A percentile compares a stretch with the other conserved stretches of the same genome.
Evolutionary conservation across 2,329 filamentous ascomycete species (phyloP).

Genomic region (Annulohypoxylon truncatum): DNA sequence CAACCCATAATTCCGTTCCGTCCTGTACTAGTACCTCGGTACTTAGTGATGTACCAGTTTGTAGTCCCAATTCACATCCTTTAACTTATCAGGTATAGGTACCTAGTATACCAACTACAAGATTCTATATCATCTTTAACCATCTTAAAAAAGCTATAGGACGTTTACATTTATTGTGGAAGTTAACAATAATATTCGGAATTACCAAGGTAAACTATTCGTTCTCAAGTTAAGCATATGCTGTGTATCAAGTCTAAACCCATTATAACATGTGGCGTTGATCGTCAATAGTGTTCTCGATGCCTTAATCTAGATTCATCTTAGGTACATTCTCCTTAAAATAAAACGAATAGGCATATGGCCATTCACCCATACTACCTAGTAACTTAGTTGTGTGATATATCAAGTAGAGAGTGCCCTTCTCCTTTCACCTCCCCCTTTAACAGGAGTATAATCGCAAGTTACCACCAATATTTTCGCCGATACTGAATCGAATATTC

Average conservation of each 20-base stretch:
- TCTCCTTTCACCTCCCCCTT: neutral
- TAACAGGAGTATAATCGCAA: slow-evolving; percentile 27
- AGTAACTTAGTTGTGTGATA: slow-evolving; percentile 4
- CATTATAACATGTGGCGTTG: neutral
- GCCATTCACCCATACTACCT: too few species aligned
- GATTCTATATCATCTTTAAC: neutral
- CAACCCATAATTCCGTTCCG: slow-evolving; percentile 16
- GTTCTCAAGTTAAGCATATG: neutral
- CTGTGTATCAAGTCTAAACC: neutral
- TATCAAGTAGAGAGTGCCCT: neutral
- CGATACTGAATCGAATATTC: slow-evolving; percentile 13
- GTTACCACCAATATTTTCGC: slow-evolving; percentile 22
- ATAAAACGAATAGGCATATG: slow-evolving; percentile 2
- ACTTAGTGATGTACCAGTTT: neutral
- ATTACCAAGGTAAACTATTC: too few species aligned
- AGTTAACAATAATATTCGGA: neutral
- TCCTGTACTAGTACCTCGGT: slow-evolving; percentile 5
- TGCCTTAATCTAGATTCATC: slow-evolving; percentile 10
- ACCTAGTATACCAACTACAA: neutral
- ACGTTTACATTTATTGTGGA: neutral
- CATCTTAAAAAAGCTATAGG: neutral
- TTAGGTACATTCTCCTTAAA: slow-evolving; percentile 1
- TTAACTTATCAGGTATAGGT: neutral
- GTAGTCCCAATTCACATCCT: neutral
- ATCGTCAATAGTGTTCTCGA: neutral